Evolutionary conservation across 176 grass and related monocot genomes (phyloP).

Genomic region (Triticum timopheevii): DNA sequence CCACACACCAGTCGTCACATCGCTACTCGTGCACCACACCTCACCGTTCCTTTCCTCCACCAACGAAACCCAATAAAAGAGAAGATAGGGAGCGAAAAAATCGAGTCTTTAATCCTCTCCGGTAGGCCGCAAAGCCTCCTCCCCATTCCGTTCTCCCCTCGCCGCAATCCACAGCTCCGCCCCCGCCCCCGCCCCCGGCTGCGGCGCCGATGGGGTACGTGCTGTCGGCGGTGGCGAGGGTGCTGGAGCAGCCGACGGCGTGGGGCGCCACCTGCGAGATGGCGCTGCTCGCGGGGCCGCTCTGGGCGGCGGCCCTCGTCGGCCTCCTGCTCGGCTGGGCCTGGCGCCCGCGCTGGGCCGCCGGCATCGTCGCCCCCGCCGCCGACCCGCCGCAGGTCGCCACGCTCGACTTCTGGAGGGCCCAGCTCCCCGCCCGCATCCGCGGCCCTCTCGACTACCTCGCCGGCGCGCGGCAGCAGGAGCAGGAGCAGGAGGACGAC

Average conservation of each 20-base stretch:
- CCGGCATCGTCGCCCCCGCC: slow-evolving; percentile 44
- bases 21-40: slow-evolving; percentile 32
- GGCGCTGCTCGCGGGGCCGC: slow-evolving; percentile 64
- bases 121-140: slow-evolving; percentile 24
- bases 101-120: slow-evolving; percentile 47
- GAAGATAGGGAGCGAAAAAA: background rate
- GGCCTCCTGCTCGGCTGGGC: slow-evolving; percentile 91
- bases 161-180: background rate
- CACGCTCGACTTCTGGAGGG: slow-evolving; percentile 49
- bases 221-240: slow-evolving; percentile 62
- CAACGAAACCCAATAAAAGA: background rate
- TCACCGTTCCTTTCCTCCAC: background rate
- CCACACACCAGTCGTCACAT: slow-evolving; percentile 1
- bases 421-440: slow-evolving; percentile 49
- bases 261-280: slow-evolving; percentile 69
- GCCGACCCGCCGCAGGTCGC: slow-evolving; percentile 23
- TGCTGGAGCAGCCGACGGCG: slow-evolving; percentile 52
- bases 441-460: slow-evolving; percentile 38
- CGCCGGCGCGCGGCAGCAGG: slow-evolving; percentile 10
- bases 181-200: background rate
- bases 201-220: slow-evolving; percentile 63
- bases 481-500: slow-evolving; percentile 13
- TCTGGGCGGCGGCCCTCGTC: slow-evolving; percentile 76
- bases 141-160: slow-evolving; percentile 5
- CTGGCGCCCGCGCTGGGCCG: slow-evolving; percentile 84